Base-by-base conservation (phyloP, 257 asterid species). In the Nicotiana paniculata region DNA sequence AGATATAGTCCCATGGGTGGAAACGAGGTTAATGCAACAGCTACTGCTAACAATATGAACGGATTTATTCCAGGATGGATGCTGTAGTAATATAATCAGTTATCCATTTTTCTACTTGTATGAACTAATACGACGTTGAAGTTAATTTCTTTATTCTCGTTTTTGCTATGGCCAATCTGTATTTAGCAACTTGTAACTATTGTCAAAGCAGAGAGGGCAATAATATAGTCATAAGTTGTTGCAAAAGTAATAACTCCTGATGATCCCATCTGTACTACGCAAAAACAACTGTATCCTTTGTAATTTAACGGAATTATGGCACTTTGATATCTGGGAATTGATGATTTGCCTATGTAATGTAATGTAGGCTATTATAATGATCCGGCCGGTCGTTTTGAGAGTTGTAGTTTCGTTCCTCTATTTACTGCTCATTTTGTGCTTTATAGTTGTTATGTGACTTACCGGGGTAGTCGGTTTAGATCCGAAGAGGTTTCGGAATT, bases 21-120 rank as follows among this genome's bases (percentile, higher is more conserved):
- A 54, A 61, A 43, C 61, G 84, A 57, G 68, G 67, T 33, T 28
- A 72, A 18, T 39, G 79, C 70, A 4, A 51, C 81, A 39, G 4
- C 76, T 26, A 35, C 69, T 18, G 68, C 39, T 51, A 81, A 82
- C 0, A 69, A 69, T 79, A 66, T 85, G 32, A 82, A 82, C 82
- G 87, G 87, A 82, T 85, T 48, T 54, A 76, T 85, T 68, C 85
- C 81, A 32, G 87, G 87, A 5, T 82, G 82, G 81, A 82, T 85
- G 85, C 74, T 68, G 13, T 82, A 62, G 81, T 55, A 35, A 17
- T 69, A 37, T 7, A 17, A 33, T 13, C 15, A 26, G 76, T 37
- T 69, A 32, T 16, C 54, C 1, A 13, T 13, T 35, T 69, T n/a
- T 69, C 51, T 69, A 7, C 53, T 17, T 69, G 46, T 21, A 69